Conservation (phyloP, 345 rosid genomes). For the Eucalyptus pauciflora region DNA sequence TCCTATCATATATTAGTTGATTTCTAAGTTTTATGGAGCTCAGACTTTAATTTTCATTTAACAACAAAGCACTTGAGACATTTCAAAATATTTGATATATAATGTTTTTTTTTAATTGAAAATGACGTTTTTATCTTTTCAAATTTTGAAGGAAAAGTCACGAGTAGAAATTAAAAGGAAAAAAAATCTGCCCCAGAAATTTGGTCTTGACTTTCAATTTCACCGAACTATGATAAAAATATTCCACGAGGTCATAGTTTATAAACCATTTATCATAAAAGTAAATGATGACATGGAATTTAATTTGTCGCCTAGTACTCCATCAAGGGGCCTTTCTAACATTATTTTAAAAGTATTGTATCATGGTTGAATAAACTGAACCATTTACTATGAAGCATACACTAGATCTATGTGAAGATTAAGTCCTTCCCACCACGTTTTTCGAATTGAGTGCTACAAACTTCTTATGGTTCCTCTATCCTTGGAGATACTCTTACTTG, state of each 20-base stretch:
- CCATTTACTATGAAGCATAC: neutral
- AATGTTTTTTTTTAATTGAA: neutral
- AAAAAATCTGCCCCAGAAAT: neutral
- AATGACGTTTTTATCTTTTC: neutral
- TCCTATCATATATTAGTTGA: neutral
- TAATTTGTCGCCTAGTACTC: neutral
- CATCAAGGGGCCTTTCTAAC: neutral
- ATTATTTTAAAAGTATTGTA: neutral
- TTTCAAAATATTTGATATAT: neutral
- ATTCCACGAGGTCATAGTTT: neutral
- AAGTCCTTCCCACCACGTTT: neutral
- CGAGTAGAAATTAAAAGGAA: neutral
- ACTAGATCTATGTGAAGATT: too few species aligned
- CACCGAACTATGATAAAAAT: neutral
- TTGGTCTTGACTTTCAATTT: neutral
- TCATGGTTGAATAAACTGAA: neutral
- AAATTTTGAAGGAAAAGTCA: neutral
- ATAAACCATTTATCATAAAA: neutral
- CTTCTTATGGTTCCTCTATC: neutral
- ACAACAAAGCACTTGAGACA: neutral
- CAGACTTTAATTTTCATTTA: neutral
- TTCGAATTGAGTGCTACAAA: too few species aligned
- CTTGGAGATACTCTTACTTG: neutral
- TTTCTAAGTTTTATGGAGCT: neutral
- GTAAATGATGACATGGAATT: neutral